Evolutionary conservation across 495 filamentous ascomycete genomes (phyloP), one percentile per base, ranked within the genome.

Genomic region (Alectoria sarmentosa): DNA sequence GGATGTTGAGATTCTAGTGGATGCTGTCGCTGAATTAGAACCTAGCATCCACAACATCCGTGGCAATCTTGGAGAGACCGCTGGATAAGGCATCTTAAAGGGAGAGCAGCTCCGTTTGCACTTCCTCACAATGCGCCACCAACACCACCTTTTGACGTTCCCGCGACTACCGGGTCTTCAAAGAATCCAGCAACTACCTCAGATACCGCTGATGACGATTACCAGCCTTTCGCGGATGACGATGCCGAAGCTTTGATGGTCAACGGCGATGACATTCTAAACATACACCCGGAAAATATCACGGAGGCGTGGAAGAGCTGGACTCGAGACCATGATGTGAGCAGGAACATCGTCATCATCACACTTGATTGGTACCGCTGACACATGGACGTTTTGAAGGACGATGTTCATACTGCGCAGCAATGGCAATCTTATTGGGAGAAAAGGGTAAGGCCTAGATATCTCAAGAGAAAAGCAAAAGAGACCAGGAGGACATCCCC

Each of bases 21-120:
- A 26, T 26, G 30, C 8, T 56, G 36, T n/a, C n/a, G 46, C 59
- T 67, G 59, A 64, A 15, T 42, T 17, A 15, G 23, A 41, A 46
- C 30, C 34, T 64, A 90, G 86, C 80, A 87, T 66, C 79, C 84
- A 17, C 74, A 80, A 38, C 90, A 92, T 71, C 80, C 89, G 21
- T 85, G 75, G 67, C 87, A 91, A 70, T 88, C 88, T 4, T 91
- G 86, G 86, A 81, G 88, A 61, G 81, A 85, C 73, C 82, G 86
- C 7, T 91, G 85, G 71, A 60, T 88, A 26, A 90, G 87, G 69
- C 71, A 77, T 19, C 64, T 91, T 8, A 75, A 74, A 56, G 75
- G 75, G 36, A 73, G 67, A 38, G 73, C 80, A 58, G 72, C 76
- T 14, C 76, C 80, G 63, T 78, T 65, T 63, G 63, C 56, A 60